phyloP scores from a whole-genome alignment of 1,284 basidiomycete species.

The Entoloma clypeatum region DNA sequence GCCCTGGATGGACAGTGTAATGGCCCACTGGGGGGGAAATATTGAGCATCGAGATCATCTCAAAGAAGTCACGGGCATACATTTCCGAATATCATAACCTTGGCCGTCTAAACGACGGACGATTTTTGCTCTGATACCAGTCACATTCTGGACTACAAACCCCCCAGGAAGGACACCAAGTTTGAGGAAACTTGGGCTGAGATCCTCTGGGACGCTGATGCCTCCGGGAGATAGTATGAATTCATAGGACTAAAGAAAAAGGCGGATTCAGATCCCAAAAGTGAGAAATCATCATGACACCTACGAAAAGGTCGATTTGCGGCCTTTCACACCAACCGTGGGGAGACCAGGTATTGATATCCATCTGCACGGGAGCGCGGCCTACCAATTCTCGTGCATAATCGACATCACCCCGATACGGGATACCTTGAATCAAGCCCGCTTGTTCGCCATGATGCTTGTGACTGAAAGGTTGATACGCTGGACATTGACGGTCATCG shows the following conservation, averaged over 20 bases:
- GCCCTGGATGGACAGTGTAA: slow-evolving; percentile 74
- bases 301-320: slow-evolving; percentile 66
- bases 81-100: slow-evolving; percentile 81
- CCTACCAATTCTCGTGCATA: slow-evolving; percentile 72
- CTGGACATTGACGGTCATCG: slow-evolving; percentile 71
- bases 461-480: slow-evolving; percentile 49
- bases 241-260: slow-evolving; percentile 58
- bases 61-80: slow-evolving; percentile 41
- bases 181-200: slow-evolving; percentile 64
- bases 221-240: slow-evolving; percentile 70
- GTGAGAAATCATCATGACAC: slow-evolving; percentile 34
- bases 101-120: slow-evolving; percentile 77
- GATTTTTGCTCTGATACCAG: slow-evolving; percentile 73
- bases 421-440: slow-evolving; percentile 65
- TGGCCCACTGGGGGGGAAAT: slow-evolving; percentile 63
- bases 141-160: slow-evolving; percentile 71
- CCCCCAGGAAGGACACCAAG: slow-evolving; percentile 63
- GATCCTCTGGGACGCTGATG: slow-evolving; percentile 57
- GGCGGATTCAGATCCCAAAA: slow-evolving; percentile 7
- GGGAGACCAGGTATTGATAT: slow-evolving; percentile 56
- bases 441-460: slow-evolving; percentile 30
- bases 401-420: slow-evolving; percentile 69
- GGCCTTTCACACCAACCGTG: slow-evolving; percentile 75
- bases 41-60: slow-evolving; percentile 1
- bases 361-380: slow-evolving; percentile 42